These are phyloP conservation scores for Diaporthe sp. DNA, from an alignment of 2,329 filamentous ascomycete genomes.

Conservation along the genomic window DNA sequence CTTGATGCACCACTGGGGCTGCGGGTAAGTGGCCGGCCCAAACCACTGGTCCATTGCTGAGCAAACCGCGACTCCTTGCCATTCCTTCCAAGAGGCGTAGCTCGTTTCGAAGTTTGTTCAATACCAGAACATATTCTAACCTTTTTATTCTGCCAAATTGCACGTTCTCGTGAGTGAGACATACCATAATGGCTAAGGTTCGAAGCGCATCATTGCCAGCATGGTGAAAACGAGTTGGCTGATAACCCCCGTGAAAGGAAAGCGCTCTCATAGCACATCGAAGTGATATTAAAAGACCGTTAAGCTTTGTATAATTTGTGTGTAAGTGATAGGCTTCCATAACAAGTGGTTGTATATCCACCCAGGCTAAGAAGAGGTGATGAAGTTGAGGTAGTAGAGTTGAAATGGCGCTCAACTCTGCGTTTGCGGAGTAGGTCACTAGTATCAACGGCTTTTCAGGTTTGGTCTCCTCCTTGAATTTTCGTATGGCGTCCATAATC, in stretches of 20 bases:
- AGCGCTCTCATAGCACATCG: not conserved
- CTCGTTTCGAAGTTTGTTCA: not conserved
- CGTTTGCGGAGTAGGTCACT: not conserved
- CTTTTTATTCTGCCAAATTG: not conserved
- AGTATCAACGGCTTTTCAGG: not conserved
- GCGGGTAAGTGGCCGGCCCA: not conserved
- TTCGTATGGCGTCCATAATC: not conserved
- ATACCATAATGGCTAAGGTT: not conserved
- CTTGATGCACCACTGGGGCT: not conserved
- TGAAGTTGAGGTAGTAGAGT: not conserved
- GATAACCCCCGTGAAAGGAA: not conserved
- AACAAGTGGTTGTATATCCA: not conserved
- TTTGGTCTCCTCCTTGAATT: not conserved
- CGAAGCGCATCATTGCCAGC: not conserved
- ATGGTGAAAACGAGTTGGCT: not conserved
- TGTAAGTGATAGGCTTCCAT: not conserved
- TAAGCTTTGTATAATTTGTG: not conserved
- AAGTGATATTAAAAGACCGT: not conserved
- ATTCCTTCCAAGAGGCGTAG: not conserved
- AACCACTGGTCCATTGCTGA: not conserved
- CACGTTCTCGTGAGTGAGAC: not conserved
- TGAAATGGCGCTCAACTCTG: not conserved
- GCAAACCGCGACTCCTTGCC: not conserved
- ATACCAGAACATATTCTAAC: not conserved
- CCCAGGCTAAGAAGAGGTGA: not conserved